Evolutionary conservation across 2,329 filamentous ascomycete genomes (phyloP), one percentile per base, ranked within the genome.

Genomic region (Magnaporthiopsis incrustans): DNA sequence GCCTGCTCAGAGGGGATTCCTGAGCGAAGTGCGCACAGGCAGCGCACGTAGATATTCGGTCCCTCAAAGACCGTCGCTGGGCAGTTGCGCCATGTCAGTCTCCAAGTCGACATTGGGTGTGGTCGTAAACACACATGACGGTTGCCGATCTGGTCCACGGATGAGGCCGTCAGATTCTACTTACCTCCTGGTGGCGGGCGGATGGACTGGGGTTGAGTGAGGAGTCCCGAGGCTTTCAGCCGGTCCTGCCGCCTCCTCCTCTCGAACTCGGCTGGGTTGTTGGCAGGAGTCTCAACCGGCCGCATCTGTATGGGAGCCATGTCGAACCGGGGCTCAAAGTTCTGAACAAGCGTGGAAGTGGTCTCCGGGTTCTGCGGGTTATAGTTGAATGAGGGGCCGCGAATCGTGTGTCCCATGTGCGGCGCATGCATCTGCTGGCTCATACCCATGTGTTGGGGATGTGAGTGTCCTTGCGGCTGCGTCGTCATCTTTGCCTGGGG

Each of bases 41-140:
- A 96, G 58, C 93, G 88, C 61, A 94, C 89, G 72, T 97, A 98
- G 68, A 97, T 97, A 72, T 96, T 95, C 2, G 91, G 90, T 1
- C 91, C 91, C 67, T 90, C 87, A 69, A 87, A 89, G 8, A 85
- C 85, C 69, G 77, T 64, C 25, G 67, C 79, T 81, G 67, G 3
- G 68, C 4, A 60, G 18, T 60, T 14, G 26, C 50, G 30, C 38
- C n/a, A 62, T 56, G 60, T 62, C 56, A 62, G 60, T 53, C 8
- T 11, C 44, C n/a, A 22, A 8, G 22, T 73, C 56, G 73, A 71
- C 25, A 67, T 15, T 25, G 56, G 27, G 4, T 4, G 18, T n/a
- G 5, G 44, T 22, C 1, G 15, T 25, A n/a, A 6, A 10, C 22
- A 25, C 44, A 25, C 44, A 53, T 14, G 44, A 25, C n/a, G 38